Evolutionary conservation across 768 basidiomycete genomes (phyloP), one percentile per base, ranked within the genome.

Genomic region (Podaxis sp.): DNA sequence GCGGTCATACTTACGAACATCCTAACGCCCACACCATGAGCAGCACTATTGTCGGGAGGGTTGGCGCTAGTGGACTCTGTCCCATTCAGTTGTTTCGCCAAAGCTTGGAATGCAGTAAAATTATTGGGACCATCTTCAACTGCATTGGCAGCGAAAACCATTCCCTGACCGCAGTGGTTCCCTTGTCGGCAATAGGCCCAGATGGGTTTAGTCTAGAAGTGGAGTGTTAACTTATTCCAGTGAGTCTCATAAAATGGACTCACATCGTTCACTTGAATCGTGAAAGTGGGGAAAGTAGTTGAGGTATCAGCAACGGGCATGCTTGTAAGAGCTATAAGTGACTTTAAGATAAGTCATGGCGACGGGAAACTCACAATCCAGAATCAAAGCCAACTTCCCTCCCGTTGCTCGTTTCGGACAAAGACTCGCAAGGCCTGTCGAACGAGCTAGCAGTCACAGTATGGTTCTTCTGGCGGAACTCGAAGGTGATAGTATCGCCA

Each of bases 101-200:
- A 73, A 2, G 75, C 75, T 54, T 76, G 62, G 77, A 86, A 87
- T 4, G 84, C 85, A 19, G 70, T 78, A 66, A 83, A 87, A 67
- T 70, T 84, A 65, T 84, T 82, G 22, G 79, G 63, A n/a, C 83
- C 78, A 2, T 73, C 64, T 64, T 82, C 82, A 36, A 77, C 73
- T 12, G 86, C 79, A 69, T 86, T 89, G 63, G 76, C 74, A 25
- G 85, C 83, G 69, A 87, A 86, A 33, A 88, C 87, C 87, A 88
- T 89, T 15, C 86, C 85, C 54, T 71, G 67, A 37, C 75, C 70
- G 61, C 87, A 88, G 70, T 88, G 87, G 55, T 73, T 73, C 15
- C 72, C 71, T 69, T 88, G 86, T 17, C 78, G 74, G 70, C 86
- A 88, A 73, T 79, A 87, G 8, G 84, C 77, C 85, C 85, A 88